Evolutionary conservation across 2,329 filamentous ascomycete species (phyloP).

Genomic region (Colletotrichum echinochloae): DNA sequence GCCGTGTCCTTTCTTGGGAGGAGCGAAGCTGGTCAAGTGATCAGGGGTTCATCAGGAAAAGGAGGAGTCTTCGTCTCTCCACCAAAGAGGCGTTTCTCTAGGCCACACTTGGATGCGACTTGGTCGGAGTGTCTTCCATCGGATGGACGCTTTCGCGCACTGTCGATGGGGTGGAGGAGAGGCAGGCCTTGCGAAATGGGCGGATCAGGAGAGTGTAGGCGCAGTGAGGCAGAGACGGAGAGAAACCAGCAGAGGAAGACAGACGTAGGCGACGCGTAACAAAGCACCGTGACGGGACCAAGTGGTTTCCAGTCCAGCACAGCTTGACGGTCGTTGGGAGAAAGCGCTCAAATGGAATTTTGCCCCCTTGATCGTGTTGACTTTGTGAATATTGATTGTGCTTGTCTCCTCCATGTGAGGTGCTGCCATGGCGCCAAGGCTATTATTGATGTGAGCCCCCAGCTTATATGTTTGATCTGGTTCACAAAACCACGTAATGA

Average conservation of each 20-base stretch:
- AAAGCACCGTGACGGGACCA: conserved; percentile 20
- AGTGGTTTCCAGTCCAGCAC: conserved; percentile 32
- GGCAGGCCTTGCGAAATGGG: conserved; percentile 25
- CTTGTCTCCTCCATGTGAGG: background rate
- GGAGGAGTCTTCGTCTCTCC: conserved; percentile 8
- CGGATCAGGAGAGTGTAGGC: conserved; percentile 39
- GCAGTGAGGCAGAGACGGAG: conserved; percentile 21
- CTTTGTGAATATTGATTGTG: background rate
- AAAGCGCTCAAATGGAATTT: conserved; percentile 34
- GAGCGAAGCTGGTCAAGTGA: conserved; percentile 28
- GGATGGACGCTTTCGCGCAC: conserved; percentile 8
- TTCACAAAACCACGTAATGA: background rate
- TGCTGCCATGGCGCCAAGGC: background rate
- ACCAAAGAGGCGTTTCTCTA: conserved; percentile 15
- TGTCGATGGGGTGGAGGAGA: conserved; percentile 15
- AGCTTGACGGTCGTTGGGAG: conserved; percentile 26
- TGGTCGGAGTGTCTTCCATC: conserved; percentile 16
- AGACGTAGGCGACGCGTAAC: conserved; percentile 20
- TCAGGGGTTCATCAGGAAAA: conserved; percentile 24
- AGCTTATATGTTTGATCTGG: background rate
- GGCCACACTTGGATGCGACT: conserved; percentile 31
- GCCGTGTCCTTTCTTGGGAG: conserved; percentile 32
- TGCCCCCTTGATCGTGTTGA: conserved; percentile 33
- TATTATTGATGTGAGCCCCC: background rate
- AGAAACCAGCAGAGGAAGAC: conserved; percentile 28